These are phyloP conservation scores for Xylariaceae sp. DNA, from an alignment of 2,329 filamentous ascomycete genomes.

Conservation along the genomic window DNA sequence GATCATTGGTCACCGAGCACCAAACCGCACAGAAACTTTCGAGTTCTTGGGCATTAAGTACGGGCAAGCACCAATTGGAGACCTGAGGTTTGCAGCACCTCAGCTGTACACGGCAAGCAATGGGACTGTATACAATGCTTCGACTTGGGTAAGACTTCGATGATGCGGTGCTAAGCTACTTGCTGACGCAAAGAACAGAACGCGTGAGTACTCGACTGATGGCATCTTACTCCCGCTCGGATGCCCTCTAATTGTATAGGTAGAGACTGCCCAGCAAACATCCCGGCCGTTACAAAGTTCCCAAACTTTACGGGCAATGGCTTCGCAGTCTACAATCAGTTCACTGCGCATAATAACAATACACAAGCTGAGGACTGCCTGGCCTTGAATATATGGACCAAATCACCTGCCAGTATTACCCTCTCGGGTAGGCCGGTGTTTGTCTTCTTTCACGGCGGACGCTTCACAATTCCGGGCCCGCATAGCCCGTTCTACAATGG, in stretches of 20 bases:
- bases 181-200: background rate
- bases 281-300: background rate
- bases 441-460: background rate
- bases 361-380: slow-evolving; percentile 1
- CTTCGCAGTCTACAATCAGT: background rate
- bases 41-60: background rate
- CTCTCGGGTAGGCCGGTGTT: background rate
- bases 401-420: background rate
- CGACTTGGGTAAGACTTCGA: background rate
- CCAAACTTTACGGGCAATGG: background rate
- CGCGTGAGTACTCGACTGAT: background rate
- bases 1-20: background rate
- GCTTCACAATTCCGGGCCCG: background rate
- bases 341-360: background rate
- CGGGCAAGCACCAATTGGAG: background rate
- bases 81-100: background rate
- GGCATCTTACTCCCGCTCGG: background rate
- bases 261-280: background rate
- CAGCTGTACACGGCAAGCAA: background rate
- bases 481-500: slow-evolving; percentile 23
- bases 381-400: background rate
- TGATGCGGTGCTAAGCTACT: background rate
- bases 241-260: background rate
- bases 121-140: no score
- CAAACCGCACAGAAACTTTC: background rate